Conservation (phyloP, 2,329 filamentous ascomycete species). For the Cercospora sesami region DNA sequence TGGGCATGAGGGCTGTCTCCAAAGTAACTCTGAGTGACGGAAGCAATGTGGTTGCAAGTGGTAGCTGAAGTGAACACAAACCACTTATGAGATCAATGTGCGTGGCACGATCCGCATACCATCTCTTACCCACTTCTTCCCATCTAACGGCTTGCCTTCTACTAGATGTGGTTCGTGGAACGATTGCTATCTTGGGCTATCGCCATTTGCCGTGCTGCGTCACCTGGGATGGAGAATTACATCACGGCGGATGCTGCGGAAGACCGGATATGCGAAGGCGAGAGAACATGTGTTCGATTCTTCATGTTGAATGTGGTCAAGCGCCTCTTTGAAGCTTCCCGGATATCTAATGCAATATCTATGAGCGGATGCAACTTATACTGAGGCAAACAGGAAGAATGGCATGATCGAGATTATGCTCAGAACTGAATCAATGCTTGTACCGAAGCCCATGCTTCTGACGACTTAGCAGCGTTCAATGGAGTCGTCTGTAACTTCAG, state of each 20-base stretch:
- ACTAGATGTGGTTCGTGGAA: neutral
- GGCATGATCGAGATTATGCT: neutral
- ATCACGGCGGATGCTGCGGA: neutral
- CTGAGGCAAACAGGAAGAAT: neutral
- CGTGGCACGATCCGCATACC: neutral
- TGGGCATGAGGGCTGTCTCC: neutral
- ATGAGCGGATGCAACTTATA: neutral
- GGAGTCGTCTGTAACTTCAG: neutral
- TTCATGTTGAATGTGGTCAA: neutral
- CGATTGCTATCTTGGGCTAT: neutral
- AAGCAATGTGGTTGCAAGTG: neutral
- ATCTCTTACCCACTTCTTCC: neutral
- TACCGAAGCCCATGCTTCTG: neutral
- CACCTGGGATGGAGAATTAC: neutral
- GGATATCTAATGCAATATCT: neutral
- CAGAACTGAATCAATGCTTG: neutral
- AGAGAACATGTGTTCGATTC: neutral
- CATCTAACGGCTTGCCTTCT: neutral
- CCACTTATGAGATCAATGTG: neutral
- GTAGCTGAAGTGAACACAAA: neutral
- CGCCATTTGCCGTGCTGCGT: neutral
- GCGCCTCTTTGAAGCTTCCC: neutral
- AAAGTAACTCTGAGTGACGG: neutral
- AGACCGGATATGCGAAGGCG: neutral
- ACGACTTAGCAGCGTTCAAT: neutral